These are phyloP conservation scores for Macroventuria anomochaeta DNA, from an alignment of 2,329 filamentous ascomycete genomes.

Conservation along the genomic window DNA sequence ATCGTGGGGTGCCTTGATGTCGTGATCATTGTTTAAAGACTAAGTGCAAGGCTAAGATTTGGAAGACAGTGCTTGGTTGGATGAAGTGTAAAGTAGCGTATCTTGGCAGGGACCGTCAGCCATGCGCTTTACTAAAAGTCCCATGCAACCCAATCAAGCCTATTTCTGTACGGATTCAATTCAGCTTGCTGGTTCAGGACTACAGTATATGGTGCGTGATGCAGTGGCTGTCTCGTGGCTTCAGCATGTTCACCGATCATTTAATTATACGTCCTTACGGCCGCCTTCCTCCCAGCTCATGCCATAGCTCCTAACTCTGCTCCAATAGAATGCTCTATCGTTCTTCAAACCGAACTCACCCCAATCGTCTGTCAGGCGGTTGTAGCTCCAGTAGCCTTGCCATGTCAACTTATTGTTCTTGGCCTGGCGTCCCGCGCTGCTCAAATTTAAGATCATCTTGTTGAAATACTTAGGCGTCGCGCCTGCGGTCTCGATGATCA, in stretches of 20 bases:
- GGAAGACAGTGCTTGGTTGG: no score
- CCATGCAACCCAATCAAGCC: no score
- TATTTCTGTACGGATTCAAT: no score
- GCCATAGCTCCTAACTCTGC: constrained; percentile 66
- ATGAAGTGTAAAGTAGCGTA: no score
- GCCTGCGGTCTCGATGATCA: constrained; percentile 88
- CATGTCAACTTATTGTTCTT: constrained; percentile 88
- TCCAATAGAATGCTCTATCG: constrained; percentile 67
- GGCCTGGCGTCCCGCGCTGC: constrained; percentile 63
- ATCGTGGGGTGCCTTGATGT: no score
- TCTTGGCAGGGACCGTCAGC: no score
- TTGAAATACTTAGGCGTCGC: constrained; percentile 81
- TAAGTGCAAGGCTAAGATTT: no score
- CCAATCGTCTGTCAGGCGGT: constrained; percentile 88
- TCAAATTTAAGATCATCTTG: constrained; percentile 77
- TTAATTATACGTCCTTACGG: constrained; percentile 10
- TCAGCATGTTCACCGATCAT: neutral
- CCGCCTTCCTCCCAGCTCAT: constrained; percentile 43
- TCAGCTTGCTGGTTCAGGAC: no score
- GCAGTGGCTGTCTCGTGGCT: no score
- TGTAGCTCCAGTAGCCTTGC: constrained; percentile 92
- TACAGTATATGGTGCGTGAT: no score
- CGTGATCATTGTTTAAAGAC: no score
- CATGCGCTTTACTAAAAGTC: no score
- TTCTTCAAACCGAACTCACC: constrained; percentile 75